Base-by-base conservation (phyloP, 2,329 filamentous ascomycete species). In the Chaetomiaceae sp. region DNA sequence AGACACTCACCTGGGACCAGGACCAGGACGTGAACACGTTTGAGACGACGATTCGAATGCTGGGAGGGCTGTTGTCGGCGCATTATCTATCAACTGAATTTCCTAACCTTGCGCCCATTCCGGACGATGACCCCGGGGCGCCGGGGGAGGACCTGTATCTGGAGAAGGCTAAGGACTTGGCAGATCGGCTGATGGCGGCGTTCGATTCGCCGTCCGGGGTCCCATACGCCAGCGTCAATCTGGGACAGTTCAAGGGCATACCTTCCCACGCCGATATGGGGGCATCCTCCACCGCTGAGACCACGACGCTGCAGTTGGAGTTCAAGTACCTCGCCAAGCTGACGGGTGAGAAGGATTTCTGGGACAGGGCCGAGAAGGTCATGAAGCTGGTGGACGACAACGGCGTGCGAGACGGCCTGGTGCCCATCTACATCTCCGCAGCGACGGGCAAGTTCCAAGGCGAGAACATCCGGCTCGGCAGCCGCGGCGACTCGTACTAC, bases 11-110 rank as follows among this genome's bases (percentile, higher is more conserved):
- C 10, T 97, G 94, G 68, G 83, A 96, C 50, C 88, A 95, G 65
- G 77, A 96, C 59, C 89, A 96, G 64, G 88, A 96, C 63, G 91
- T 98, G 46, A 97, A 89, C 65, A 96, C 89, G 0, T 98, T 97
- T 58, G 93, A 98, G 70, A 97, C 91, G 7, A 97, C 91, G 0
- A 97, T 97, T 58, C 86, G 93, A 42, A 97, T 97, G 90, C 73
- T 98, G 40, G 93, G 93, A 14, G 93, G 93, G 10, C 73, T 98
- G 34, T 74, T 98, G 27, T 90, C 90, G 2, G 93, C 93, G 9
- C 89, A 98, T 64, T 97, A 97, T 65, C 75, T 98, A n/a, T 91
- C 89, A 18, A 93, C 80, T 19, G 77, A 79, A 45, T 91, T 84
- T 56, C 88, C 89, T 0, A 68, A 84, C n/a, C 73, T 95, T 55